Percentiles rank a stretch among this genome's conserved stretches.
phyloP scores from a whole-genome alignment of 2,329 filamentous ascomycete genomes.

The Colletotrichum cereale region DNA sequence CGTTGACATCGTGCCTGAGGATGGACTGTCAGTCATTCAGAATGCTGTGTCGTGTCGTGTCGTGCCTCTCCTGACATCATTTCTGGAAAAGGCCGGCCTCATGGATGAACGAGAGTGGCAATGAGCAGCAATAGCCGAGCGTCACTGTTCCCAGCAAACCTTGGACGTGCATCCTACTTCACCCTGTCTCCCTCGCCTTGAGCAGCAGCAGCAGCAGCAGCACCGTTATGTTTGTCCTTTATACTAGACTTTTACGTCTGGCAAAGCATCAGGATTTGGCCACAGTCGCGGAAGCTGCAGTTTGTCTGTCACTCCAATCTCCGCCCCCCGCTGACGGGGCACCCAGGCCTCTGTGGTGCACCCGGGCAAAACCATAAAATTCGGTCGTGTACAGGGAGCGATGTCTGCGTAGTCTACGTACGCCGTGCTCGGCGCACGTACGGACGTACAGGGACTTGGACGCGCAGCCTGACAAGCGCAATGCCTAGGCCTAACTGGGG shows the following conservation, averaged over 20 bases:
- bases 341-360: constrained; percentile 9
- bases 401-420: constrained; percentile 18
- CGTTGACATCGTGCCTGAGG: background rate
- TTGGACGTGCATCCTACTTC: constrained; percentile 16
- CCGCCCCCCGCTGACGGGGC: constrained; percentile 3
- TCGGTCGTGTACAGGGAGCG: background rate
- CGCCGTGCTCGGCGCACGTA: background rate
- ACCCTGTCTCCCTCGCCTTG: background rate
- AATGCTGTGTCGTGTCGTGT: background rate
- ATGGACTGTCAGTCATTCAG: background rate
- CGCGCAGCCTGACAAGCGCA: background rate
- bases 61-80: constrained; percentile 4
- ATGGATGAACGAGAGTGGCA: background rate
- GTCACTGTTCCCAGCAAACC: constrained; percentile 19
- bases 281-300: constrained; percentile 18
- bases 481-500: too few relatives aligned
- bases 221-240: constrained; percentile 12
- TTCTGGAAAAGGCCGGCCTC: background rate
- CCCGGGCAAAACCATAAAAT: background rate
- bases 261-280: background rate
- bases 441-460: background rate
- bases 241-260: background rate
- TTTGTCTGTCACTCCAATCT: constrained; percentile 23
- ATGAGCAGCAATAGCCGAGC: background rate
- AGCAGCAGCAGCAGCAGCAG: background rate